These are phyloP conservation scores for Dalechampia spathulata DNA, from an alignment of 441 rosid genomes.

Conservation along the genomic window DNA sequence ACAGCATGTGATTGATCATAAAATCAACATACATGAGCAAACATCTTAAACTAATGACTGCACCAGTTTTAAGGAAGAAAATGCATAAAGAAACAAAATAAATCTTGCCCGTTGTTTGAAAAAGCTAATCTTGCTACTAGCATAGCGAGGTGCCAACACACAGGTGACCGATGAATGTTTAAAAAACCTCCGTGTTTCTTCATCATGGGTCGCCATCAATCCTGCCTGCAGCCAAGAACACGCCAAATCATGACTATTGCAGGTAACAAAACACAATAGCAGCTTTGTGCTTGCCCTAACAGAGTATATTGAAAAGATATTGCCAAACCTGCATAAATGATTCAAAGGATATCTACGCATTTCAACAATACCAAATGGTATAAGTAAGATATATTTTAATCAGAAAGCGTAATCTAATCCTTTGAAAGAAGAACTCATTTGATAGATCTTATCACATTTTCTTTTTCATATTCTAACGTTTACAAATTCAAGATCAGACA, in stretches of 20 bases:
- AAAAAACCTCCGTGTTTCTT: slow-evolving; percentile 71
- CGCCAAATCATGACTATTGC: background rate
- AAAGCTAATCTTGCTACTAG: slow-evolving; percentile 65
- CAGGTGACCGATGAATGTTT: slow-evolving; percentile 84
- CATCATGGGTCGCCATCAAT: slow-evolving; percentile 84
- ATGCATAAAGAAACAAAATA: background rate
- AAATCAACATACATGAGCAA: background rate
- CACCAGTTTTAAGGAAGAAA: background rate
- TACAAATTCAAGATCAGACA: background rate
- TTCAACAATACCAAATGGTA: too few species aligned
- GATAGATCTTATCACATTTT: too few species aligned
- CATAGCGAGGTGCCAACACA: slow-evolving; percentile 74
- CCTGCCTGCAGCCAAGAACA: slow-evolving; percentile 44
- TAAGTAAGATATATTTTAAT: too few species aligned
- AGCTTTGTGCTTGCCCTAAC: background rate
- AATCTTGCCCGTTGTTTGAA: slow-evolving; percentile 70
- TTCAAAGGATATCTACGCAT: too few species aligned
- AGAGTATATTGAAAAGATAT: too few species aligned
- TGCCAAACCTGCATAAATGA: too few species aligned
- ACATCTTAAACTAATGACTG: background rate
- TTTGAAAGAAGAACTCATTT: too few species aligned
- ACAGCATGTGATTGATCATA: background rate
- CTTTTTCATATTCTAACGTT: background rate
- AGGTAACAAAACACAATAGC: background rate
- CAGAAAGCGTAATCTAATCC: too few species aligned